These are phyloP conservation scores for Bipolaris sorokiniana DNA, from an alignment of 2,329 filamentous ascomycete species.

Conservation along the genomic window DNA sequence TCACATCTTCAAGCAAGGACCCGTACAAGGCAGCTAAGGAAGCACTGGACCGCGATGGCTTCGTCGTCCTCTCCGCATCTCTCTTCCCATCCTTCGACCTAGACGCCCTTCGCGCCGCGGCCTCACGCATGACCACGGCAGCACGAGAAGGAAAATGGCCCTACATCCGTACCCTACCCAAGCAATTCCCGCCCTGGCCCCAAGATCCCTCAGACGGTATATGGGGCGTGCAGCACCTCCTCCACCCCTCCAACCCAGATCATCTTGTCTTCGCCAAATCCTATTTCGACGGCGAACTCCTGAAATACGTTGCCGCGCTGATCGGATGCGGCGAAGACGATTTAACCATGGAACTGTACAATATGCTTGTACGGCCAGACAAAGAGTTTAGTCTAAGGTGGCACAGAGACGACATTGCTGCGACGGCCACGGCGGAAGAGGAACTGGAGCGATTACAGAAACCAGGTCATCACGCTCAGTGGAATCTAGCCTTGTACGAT, in stretches of 20 bases:
- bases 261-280: conserved; percentile 66
- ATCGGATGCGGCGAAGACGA: conserved; percentile 61
- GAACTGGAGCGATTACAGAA: conserved; percentile 67
- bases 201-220: conserved; percentile 69
- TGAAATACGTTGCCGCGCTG: conserved; percentile 69
- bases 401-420: conserved; percentile 83
- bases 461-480: conserved; percentile 78
- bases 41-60: conserved; percentile 73
- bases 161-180: conserved; percentile 80
- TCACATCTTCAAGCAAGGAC: conserved; percentile 18
- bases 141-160: conserved; percentile 79
- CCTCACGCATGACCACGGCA: conserved; percentile 61
- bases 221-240: conserved; percentile 87
- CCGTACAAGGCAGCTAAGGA: conserved; percentile 50
- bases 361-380: conserved; percentile 78
- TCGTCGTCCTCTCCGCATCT: conserved; percentile 72
- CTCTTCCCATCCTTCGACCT: conserved; percentile 61
- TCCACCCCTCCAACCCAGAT: conserved; percentile 73
- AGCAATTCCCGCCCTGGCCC: conserved; percentile 89
- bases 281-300: conserved; percentile 74
- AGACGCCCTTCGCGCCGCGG: conserved; percentile 64
- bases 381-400: conserved; percentile 75
- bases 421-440: conserved; percentile 68
- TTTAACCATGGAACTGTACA: conserved; percentile 86
- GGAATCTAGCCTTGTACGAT: conserved; percentile 81